Percentiles rank a stretch among this genome's conserved stretches.
These are phyloP conservation scores for Naegleria gruberi DNA, from an alignment of 208 protist genomes.

Conservation along the genomic window DNA sequence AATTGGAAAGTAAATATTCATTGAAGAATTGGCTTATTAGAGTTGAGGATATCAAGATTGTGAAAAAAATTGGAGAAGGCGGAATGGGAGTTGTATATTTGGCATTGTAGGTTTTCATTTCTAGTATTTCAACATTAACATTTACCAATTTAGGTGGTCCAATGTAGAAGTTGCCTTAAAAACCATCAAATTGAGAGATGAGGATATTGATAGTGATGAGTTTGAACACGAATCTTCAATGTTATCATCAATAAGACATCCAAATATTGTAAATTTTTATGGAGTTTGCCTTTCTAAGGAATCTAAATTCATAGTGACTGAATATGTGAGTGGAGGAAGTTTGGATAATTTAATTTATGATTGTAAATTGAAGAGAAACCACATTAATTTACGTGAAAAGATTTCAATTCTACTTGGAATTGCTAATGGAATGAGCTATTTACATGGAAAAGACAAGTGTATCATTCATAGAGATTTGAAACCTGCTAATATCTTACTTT, in stretches of 20 bases:
- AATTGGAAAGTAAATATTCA: no score
- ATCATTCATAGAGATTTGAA: slow-evolving; percentile 2
- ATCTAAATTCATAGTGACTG: background rate
- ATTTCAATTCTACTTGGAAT: background rate
- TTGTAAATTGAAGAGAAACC: background rate
- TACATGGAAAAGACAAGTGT: background rate
- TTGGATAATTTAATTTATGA: background rate
- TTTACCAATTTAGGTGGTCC: no score
- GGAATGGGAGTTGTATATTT: no score
- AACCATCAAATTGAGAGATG: no score
- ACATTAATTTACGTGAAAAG: background rate
- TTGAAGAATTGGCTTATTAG: no score
- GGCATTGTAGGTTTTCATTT: no score
- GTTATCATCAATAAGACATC: background rate
- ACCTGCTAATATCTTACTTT: no score
- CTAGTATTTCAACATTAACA: no score
- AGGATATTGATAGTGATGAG: no score
- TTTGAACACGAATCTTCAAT: background rate
- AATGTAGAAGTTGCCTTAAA: no score
- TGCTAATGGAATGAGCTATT: background rate
- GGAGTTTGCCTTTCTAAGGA: background rate
- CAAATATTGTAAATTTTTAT: background rate
- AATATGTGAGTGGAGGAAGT: background rate
- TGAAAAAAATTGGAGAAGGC: no score
- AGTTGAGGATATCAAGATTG: no score